Evolutionary conservation across 1,139 yeast genomes (phyloP), one percentile per base, ranked within the genome.

Genomic region (Candida frijolesensis): DNA sequence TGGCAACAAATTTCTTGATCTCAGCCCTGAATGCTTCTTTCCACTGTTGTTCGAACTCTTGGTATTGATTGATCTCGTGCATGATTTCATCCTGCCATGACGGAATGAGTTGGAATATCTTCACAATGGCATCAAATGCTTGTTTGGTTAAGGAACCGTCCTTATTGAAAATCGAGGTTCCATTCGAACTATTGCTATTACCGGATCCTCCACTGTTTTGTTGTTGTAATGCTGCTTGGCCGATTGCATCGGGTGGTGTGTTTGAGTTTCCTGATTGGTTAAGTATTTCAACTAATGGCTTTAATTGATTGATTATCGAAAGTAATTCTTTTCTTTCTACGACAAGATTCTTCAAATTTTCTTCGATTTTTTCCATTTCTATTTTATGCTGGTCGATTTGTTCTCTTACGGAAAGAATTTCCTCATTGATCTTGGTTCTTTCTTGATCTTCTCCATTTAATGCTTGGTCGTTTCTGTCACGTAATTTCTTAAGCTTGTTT

Each of bases 51-150:
- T 74, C 79, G 35, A 65, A 59, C 33, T 66, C 68, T 35, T 64
- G 64, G 48, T 66, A 61, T 29, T 60, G 58, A 27, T 62, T 65
- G 16, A 71, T 55, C 48, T 73, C 78, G 7, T 59, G 61, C 52
- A 59, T 55, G n/a, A 75, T 61, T 16, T 71, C 74, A 12, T 57
- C 59, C 43, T 65, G 65, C 80, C 80, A 76, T 3, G 64, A 61
- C 2, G 79, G 79, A 43, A 59, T 59, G 8, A 70, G 50, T 35
- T 57, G 57, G 45, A 61, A 63, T 3, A 75, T 59, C 42, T 63
- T 62, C 16, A 59, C 53, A 16, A 74, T 53, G 4, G 66, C 55
- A 14, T 70, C 75, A 30, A 63, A 53, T 1, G 71, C 69, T 22
- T 59, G 60, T 30, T 59, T 60, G 35, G 67, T 66, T 18, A 74